Evolutionary conservation across 2,329 filamentous ascomycete species (phyloP), one percentile per base, ranked within the genome.

Genomic region (Sarocladium oryzae): DNA sequence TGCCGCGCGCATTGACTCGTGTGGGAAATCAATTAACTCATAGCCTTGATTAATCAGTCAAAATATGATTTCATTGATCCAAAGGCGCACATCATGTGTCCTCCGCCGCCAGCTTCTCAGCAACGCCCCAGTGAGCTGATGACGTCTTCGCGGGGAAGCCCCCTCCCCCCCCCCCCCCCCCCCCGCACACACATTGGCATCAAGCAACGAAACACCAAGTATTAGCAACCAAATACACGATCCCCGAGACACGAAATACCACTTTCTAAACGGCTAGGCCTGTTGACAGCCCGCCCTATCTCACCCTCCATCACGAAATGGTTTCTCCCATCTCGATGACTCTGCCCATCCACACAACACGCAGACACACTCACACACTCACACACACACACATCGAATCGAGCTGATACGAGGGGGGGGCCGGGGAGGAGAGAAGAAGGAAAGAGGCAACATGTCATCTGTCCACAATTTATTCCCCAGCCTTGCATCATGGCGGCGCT

Each of bases 401-500:
- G 6, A 7, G 5, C 26, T 26, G 20, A 21, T 23, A n/a, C 26
- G 26, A n/a, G 2, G 40, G 21, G 40, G 26, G 40, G 10, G 16
- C 11, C 9, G 37, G 37, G 15, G 37, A 23, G 37, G 37, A 40
- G 21, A 28, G 40, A 16, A 30, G 24, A 30, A n/a, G 23, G 11
- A 45, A 30, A 6, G 18, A 33, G 37, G 8, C 10, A n/a, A 45
- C 6, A 48, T 48, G 43, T 48, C 43, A 48, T 26, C 28, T 48
- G 43, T 33, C 28, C 43, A 48, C 43, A 32, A 32, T 48, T 48
- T 26, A 4, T 24, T 48, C 28, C 16, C 43, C 43, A 48, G 43
- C 43, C 28, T 48, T 48, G 43, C 43, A 48, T 48, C 43, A 48
- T 48, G 43, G 43, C n/a, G n/a, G n/a, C 43, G 43, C 43, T 48